phyloP scores from a whole-genome alignment of 768 basidiomycete genomes.

The Amanita inopinata region DNA sequence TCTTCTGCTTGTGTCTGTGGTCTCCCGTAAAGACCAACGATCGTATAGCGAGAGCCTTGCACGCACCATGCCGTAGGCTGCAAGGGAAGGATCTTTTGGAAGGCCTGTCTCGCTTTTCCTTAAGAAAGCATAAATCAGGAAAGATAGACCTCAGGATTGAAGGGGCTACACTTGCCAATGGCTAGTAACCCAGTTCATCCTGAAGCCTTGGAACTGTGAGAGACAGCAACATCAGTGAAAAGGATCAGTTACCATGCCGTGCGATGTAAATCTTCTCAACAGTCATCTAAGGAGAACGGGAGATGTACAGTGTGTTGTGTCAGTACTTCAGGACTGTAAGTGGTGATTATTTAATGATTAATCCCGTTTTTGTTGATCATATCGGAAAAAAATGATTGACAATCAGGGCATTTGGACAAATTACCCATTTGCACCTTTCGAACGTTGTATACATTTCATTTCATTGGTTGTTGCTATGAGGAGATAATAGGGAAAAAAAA shows the following conservation, averaged over 20 bases:
- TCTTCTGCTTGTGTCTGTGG: slow-evolving; percentile 63
- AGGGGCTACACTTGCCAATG: slow-evolving; percentile 42
- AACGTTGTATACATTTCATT: slow-evolving; percentile 1
- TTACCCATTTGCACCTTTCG: too few species aligned
- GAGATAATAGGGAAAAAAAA: not conserved
- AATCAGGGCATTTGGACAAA: too few species aligned
- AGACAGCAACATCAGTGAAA: not conserved
- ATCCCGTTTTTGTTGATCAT: too few species aligned
- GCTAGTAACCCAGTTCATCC: slow-evolving; percentile 61
- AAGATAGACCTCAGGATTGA: slow-evolving; percentile 1
- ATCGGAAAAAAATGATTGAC: too few species aligned
- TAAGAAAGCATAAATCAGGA: slow-evolving; percentile 8
- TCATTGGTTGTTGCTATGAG: not conserved
- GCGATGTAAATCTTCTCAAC: slow-evolving; percentile 60
- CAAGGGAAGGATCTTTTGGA: slow-evolving; percentile 63
- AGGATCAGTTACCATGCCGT: slow-evolving; percentile 42
- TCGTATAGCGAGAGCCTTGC: not conserved
- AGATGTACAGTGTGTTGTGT: not conserved
- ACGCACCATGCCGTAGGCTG: slow-evolving; percentile 57
- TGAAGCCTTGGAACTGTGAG: slow-evolving; percentile 42
- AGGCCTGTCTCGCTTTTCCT: slow-evolving; percentile 63
- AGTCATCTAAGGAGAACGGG: slow-evolving; percentile 7
- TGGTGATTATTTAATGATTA: not conserved
- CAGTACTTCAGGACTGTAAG: too few species aligned
- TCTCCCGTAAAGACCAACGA: slow-evolving; percentile 1